A percentile compares a stretch with the other conserved stretches of the same genome.
Conservation (phyloP, 805 yeast genomes). For the Kodamaea laetipori region DNA sequence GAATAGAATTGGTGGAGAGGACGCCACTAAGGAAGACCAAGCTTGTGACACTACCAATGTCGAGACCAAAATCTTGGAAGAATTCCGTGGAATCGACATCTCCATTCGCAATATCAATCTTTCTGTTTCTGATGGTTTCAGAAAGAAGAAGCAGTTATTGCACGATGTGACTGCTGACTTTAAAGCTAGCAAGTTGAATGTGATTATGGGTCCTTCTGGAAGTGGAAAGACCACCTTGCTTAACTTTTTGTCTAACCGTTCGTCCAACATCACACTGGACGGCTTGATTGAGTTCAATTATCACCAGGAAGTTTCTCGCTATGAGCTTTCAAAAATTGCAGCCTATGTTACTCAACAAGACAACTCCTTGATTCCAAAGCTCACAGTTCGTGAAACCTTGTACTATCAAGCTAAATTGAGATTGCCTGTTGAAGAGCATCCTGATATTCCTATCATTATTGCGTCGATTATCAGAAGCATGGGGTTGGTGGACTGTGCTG, state of each 20-base stretch:
- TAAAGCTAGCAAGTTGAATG: conserved; percentile 37
- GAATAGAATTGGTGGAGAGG: conserved; percentile 36
- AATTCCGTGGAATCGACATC: conserved; percentile 13
- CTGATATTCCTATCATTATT: conserved; percentile 20
- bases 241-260: conserved; percentile 29
- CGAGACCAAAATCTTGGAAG: neutral
- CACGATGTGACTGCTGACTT: conserved; percentile 34
- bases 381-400: conserved; percentile 30
- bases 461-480: conserved; percentile 22
- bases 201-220: conserved; percentile 50
- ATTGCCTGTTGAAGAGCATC: conserved; percentile 22
- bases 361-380: conserved; percentile 23
- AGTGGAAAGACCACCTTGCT: conserved; percentile 47
- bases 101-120: conserved; percentile 12
- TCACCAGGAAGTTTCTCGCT: conserved; percentile 18
- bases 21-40: conserved; percentile 14
- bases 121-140: conserved; percentile 9
- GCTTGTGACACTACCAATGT: neutral
- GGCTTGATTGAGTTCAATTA: conserved; percentile 21
- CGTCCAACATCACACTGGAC: conserved; percentile 16
- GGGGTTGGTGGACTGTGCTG: conserved; percentile 31
- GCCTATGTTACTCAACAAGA: conserved; percentile 31
- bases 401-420: conserved; percentile 29
- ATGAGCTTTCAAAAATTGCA: conserved; percentile 21
- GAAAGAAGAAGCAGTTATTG: conserved; percentile 20